Conservation (phyloP, 495 filamentous ascomycete species). For the Trichoderma virens region DNA sequence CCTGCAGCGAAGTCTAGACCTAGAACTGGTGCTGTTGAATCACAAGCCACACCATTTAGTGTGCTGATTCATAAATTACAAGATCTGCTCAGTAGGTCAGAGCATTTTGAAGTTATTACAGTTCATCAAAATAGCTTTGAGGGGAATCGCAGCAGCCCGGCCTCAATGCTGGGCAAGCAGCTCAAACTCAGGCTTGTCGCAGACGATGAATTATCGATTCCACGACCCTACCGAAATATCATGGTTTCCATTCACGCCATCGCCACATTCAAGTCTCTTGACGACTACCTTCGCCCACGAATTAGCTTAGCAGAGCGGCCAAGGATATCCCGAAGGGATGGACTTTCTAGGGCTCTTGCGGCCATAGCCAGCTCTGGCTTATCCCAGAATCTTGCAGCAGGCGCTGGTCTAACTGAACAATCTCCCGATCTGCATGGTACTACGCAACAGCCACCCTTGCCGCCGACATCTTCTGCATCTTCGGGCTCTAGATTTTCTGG, state of each 20-base stretch:
- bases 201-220: conserved; percentile 85
- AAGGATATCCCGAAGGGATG: conserved; percentile 60
- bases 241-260: conserved; percentile 99
- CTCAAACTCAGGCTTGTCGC: conserved; percentile 82
- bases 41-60: conserved; percentile 77
- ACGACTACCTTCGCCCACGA: conserved; percentile 89
- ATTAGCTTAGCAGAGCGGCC: conserved; percentile 81
- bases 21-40: conserved; percentile 53
- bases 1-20: conserved; percentile 54
- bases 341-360: conserved; percentile 57
- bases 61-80: conserved; percentile 90
- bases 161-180: conserved; percentile 95
- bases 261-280: conserved; percentile 92
- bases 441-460: conserved; percentile 26
- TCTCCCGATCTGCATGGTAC: conserved; percentile 20
- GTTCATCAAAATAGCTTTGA: conserved; percentile 91
- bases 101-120: conserved; percentile 96
- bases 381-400: conserved; percentile 27
- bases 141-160: conserved; percentile 81
- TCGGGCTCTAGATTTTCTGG: conserved; percentile 34
- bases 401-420: conserved; percentile 39
- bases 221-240: conserved; percentile 75
- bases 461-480: conserved; percentile 11
- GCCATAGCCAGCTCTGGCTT: conserved; percentile 68
- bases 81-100: conserved; percentile 88